A percentile compares a stretch with the other conserved stretches of the same genome.
phyloP scores from a whole-genome alignment of 2,329 filamentous ascomycete genomes.

The Cercospora citrullina region DNA sequence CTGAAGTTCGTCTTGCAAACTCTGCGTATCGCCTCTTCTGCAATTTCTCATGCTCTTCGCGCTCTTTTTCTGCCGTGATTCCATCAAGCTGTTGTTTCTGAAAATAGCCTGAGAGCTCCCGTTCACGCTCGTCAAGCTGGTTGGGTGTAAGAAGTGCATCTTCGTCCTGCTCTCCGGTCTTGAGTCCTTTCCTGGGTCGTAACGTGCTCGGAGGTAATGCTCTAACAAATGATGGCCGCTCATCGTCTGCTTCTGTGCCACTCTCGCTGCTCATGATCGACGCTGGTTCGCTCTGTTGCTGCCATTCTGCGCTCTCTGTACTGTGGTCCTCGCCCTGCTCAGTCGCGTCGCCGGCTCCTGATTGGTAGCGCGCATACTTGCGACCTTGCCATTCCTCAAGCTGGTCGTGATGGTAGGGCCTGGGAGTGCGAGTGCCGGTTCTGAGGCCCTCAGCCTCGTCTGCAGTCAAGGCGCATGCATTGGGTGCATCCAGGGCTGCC shows the following conservation, averaged over 20 bases:
- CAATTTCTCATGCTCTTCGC: slow-evolving; percentile 59
- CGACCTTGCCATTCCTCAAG: slow-evolving; percentile 22
- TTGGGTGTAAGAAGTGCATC: slow-evolving; percentile 51
- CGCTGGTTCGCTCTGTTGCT: slow-evolving; percentile 27
- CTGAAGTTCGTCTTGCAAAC: slow-evolving; percentile 66
- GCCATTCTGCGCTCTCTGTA: slow-evolving; percentile 15
- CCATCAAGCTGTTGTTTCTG: slow-evolving; percentile 28
- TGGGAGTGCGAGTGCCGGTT: slow-evolving; percentile 31
- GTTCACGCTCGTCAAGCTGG: slow-evolving; percentile 48
- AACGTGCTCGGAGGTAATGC: slow-evolving; percentile 77
- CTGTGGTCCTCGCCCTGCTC: not conserved
- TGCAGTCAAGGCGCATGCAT: slow-evolving; percentile 15
- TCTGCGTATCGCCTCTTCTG: slow-evolving; percentile 87
- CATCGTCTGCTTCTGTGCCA: slow-evolving; percentile 93
- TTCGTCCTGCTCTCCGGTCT: slow-evolving; percentile 50
- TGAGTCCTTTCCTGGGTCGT: slow-evolving; percentile 74
- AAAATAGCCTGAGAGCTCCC: slow-evolving; percentile 45
- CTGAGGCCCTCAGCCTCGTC: slow-evolving; percentile 24
- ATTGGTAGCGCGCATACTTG: slow-evolving; percentile 2
- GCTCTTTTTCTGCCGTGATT: slow-evolving; percentile 42
- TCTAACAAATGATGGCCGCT: slow-evolving; percentile 72
- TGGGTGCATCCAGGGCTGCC: slow-evolving; percentile 3
- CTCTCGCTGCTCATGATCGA: slow-evolving; percentile 75
- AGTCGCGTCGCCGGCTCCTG: not conserved
- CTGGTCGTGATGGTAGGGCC: slow-evolving; percentile 35